Evolutionary conservation across 179 eudicot genomes (phyloP).

Genomic region (Patellifolia procumbens): DNA sequence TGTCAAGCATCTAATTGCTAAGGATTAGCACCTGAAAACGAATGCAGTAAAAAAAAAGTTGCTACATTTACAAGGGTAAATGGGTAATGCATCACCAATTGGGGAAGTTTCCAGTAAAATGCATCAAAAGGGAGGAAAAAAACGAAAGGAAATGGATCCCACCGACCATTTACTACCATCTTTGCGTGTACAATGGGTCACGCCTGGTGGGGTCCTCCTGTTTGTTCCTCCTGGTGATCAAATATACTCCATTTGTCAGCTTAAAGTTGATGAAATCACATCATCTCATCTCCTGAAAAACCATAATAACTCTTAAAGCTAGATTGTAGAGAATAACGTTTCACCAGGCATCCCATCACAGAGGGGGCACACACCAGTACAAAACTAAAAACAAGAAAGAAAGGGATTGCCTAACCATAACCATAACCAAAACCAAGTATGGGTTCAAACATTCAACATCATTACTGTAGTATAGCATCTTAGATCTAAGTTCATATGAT

Average conservation of each 20-base stretch:
- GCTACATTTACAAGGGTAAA: not conserved
- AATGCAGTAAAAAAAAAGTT: too few species aligned
- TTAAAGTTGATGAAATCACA: conserved; percentile 3
- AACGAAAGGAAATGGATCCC: conserved; percentile 16
- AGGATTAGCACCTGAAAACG: too few species aligned
- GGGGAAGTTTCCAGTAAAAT: conserved; percentile 15
- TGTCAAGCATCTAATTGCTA: too few species aligned
- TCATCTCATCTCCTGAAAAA: conserved; percentile 13
- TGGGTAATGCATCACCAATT: not conserved
- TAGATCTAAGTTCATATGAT: not conserved
- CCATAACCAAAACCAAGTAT: not conserved
- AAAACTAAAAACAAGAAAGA: not conserved
- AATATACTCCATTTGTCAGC: conserved; percentile 30
- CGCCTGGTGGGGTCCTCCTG: conserved; percentile 14
- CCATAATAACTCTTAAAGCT: not conserved
- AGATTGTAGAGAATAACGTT: conserved; percentile 24
- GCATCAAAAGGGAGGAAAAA: not conserved
- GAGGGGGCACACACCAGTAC: not conserved
- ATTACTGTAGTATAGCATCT: not conserved
- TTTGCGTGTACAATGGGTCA: conserved; percentile 41
- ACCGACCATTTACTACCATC: conserved; percentile 28
- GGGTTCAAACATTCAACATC: not conserved
- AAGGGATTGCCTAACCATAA: conserved; percentile 16
- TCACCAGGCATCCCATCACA: conserved; percentile 33
- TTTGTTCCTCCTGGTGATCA: conserved; percentile 20